Percentiles rank a stretch among this genome's conserved stretches.
These are phyloP conservation scores for Metschnikowia noctiluminum DNA, from an alignment of 805 yeast genomes.

Conservation along the genomic window DNA sequence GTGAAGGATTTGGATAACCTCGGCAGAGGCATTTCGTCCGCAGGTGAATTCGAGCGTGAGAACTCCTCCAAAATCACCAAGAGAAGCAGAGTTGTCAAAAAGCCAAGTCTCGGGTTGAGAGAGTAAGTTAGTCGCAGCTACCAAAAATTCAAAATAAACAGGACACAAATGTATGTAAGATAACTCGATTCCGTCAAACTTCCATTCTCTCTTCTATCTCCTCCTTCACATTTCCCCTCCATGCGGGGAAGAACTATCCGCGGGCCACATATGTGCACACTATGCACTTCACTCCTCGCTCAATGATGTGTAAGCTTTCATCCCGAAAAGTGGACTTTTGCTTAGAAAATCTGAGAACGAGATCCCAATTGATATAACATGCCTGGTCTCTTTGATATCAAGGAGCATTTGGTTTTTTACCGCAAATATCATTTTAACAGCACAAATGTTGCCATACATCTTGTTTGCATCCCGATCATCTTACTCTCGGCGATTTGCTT, in stretches of 20 bases:
- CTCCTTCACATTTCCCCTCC: too few relatives aligned
- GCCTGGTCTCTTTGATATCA: slow-evolving; percentile 35
- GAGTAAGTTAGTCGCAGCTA: slow-evolving; percentile 21
- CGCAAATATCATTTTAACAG: slow-evolving; percentile 34
- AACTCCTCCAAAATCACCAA: slow-evolving; percentile 29
- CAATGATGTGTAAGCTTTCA: too few relatives aligned
- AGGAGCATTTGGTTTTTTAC: slow-evolving; percentile 39
- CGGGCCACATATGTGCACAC: too few relatives aligned
- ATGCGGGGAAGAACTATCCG: too few relatives aligned
- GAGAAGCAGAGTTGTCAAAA: slow-evolving; percentile 44
- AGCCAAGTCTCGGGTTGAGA: slow-evolving; percentile 53
- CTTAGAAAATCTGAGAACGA: too few relatives aligned
- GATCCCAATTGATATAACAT: slow-evolving; percentile 13
- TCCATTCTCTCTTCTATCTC: too few relatives aligned
- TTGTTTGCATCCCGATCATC: slow-evolving; percentile 77
- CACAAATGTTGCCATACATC: slow-evolving; percentile 71
- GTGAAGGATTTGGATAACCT: slow-evolving; percentile 83
- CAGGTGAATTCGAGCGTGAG: slow-evolving; percentile 49
- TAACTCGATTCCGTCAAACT: too few relatives aligned
- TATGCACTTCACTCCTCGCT: too few relatives aligned
- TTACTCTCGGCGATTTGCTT: slow-evolving; percentile 51
- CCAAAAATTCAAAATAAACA: background rate
- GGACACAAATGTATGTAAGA: background rate
- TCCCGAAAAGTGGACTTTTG: too few relatives aligned
- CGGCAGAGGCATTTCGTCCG: slow-evolving; percentile 73